Base-by-base conservation (phyloP, 2,329 filamentous ascomycete genomes). In the Ophiocordyceps camponoti-rufipedis region DNA sequence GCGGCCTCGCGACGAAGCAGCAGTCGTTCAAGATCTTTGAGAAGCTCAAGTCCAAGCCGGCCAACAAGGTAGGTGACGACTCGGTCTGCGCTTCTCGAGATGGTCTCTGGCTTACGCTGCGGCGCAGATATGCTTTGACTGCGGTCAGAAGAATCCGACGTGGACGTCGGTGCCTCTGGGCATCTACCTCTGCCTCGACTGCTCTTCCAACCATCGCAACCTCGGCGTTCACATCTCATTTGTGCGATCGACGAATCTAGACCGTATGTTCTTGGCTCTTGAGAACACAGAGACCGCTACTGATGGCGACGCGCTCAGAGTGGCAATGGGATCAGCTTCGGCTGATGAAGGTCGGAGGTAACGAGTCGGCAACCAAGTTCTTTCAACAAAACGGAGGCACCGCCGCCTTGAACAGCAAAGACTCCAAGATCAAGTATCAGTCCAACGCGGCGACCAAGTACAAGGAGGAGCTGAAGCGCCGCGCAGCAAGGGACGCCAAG, bases 301-400 rank as follows among this genome's bases (percentile, higher is more conserved):
- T 48, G 38, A 48, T 39, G 31, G 18, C 44, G 12, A 18, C 42
- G 28, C 16, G 35, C 45, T 35, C 55, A 85, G 81, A 85, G 70
- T 98, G 91, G 91, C 87, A 95, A 83, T 98, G 91, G 91, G 87
- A 95, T 54, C 91, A 98, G 63, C 74, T 98, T 49, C 84, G 91
- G 45, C 66, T 89, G 47, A 96, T 98, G 89, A 98, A 98, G 68
- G 87, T 96, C 14, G 91, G 91, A 52, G 91, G 91, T 47, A 98
- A 98, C 59, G 89, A 96, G 66, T 94, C 87, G 48, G 91, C 91
- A 43, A 95, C 88, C 58, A 95, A 94, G 67, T 98, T 86, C 71
- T 98, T 96, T 71, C 88, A 95, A 66, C 82, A 86, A 55, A 91
- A 98, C 61, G 91, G 91, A 51, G 91, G 91, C 49, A 88, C 85